Conservation (phyloP, 2,329 filamentous ascomycete genomes). For the Lecanoromycetidae sp. region DNA sequence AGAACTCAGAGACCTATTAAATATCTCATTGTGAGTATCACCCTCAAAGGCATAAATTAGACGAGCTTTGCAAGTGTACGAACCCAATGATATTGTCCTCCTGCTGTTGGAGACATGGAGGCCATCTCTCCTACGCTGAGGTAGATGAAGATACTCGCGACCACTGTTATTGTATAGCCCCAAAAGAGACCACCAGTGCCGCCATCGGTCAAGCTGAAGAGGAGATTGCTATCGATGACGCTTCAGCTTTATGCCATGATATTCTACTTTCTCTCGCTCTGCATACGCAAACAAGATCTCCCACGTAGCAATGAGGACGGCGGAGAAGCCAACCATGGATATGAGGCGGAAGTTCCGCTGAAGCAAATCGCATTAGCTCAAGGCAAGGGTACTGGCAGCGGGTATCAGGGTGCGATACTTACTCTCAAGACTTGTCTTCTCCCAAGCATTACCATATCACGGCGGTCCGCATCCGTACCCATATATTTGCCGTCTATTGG, state of each 20-base stretch:
- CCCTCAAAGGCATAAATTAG: too few relatives aligned
- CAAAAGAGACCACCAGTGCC: slow-evolving; percentile 17
- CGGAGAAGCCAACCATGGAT: slow-evolving; percentile 15
- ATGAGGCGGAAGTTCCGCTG: slow-evolving; percentile 18
- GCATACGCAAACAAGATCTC: slow-evolving; percentile 15
- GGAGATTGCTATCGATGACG: slow-evolving; percentile 1
- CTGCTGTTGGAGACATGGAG: slow-evolving; percentile 35
- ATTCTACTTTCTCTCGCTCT: too few relatives aligned
- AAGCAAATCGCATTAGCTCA: slow-evolving; percentile 2
- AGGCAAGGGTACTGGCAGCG: neutral
- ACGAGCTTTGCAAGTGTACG: too few relatives aligned
- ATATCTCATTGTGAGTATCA: too few relatives aligned
- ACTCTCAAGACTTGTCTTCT: slow-evolving; percentile 15
- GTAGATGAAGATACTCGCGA: slow-evolving; percentile 16
- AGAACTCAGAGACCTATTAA: slow-evolving; percentile 45
- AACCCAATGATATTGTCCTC: slow-evolving; percentile 50
- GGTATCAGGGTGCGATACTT: neutral
- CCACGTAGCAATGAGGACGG: slow-evolving; percentile 17
- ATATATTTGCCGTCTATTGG: slow-evolving; percentile 5
- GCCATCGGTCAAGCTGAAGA: slow-evolving; percentile 16
- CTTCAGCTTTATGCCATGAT: neutral
- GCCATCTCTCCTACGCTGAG: slow-evolving; percentile 23
- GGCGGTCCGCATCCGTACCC: slow-evolving; percentile 11
- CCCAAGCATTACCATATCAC: slow-evolving; percentile 15
- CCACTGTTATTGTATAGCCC: slow-evolving; percentile 14